phyloP scores from a whole-genome alignment of 805 yeast genomes.

The Candida rishiriensis region DNA sequence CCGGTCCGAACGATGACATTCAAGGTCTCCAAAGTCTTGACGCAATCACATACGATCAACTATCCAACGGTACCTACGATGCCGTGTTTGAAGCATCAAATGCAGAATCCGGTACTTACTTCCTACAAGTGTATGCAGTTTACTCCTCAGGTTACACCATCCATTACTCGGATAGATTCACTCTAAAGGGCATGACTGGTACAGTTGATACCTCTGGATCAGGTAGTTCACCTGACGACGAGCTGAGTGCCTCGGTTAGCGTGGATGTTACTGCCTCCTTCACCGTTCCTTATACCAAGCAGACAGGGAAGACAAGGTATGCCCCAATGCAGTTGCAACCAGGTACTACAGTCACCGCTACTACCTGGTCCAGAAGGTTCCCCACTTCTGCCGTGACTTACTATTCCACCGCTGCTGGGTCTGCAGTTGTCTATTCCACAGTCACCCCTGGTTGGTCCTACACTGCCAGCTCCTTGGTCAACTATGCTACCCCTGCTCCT shows the following conservation, averaged over 20 bases:
- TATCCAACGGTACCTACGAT: constrained; percentile 34
- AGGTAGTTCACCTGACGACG: constrained; percentile 41
- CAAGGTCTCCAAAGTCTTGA: constrained; percentile 33
- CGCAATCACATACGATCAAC: constrained; percentile 24
- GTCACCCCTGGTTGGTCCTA: constrained; percentile 84
- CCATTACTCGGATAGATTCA: constrained; percentile 66
- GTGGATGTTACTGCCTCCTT: constrained; percentile 48
- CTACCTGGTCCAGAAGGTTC: constrained; percentile 60
- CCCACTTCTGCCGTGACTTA: constrained; percentile 67
- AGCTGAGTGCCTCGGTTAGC: constrained; percentile 34
- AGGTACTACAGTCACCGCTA: constrained; percentile 58
- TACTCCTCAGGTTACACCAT: constrained; percentile 43
- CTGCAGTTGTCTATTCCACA: constrained; percentile 56
- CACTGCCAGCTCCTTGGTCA: constrained; percentile 54
- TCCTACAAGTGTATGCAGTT: constrained; percentile 60
- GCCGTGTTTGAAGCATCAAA: constrained; percentile 39
- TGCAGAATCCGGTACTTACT: constrained; percentile 66
- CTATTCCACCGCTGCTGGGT: constrained; percentile 41
- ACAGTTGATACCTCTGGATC: constrained; percentile 43
- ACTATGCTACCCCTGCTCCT: constrained; percentile 69
- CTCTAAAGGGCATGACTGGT: constrained; percentile 71
- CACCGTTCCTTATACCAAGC: constrained; percentile 66
- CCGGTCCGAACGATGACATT: constrained; percentile 57
- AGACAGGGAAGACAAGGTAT: constrained; percentile 71
- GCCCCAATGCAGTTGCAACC: constrained; percentile 97